These are phyloP conservation scores for Starmerella geochares DNA, from an alignment of 805 yeast genomes.

Conservation along the genomic window DNA sequence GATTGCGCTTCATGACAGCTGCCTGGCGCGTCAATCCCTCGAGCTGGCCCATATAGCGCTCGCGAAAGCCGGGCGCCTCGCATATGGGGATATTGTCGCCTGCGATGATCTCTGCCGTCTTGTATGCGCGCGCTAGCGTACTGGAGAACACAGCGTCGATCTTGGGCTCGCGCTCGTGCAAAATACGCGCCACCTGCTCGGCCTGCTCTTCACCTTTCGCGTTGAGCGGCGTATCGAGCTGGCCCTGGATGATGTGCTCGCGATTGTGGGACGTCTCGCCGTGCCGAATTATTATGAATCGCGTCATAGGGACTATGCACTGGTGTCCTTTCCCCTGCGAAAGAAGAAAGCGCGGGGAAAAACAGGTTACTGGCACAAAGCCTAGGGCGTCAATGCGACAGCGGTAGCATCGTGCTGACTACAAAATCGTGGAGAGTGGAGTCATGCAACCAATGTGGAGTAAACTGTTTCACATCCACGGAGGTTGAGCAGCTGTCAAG, in stretches of 20 bases:
- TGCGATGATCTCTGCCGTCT: conserved; percentile 23
- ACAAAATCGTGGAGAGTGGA: too few relatives aligned
- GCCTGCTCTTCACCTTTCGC: conserved; percentile 25
- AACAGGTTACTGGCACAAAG: too few relatives aligned
- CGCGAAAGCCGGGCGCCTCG: conserved; percentile 17
- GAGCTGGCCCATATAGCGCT: conserved; percentile 24
- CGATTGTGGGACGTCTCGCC: conserved; percentile 26
- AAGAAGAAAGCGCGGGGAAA: too few relatives aligned
- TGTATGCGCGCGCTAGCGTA: conserved; percentile 22
- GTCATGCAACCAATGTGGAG: too few relatives aligned
- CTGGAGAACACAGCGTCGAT: conserved; percentile 23
- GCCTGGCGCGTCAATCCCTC: conserved; percentile 21
- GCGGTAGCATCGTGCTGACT: too few relatives aligned
- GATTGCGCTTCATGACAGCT: conserved; percentile 11
- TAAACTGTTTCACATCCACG: too few relatives aligned
- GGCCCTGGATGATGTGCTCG: conserved; percentile 25
- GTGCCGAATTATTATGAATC: conserved; percentile 22
- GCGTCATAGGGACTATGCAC: too few relatives aligned
- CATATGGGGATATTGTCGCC: conserved; percentile 5
- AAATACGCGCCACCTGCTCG: conserved; percentile 8
- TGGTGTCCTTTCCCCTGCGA: too few relatives aligned
- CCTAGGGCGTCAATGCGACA: too few relatives aligned
- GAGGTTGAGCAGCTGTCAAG: too few relatives aligned
- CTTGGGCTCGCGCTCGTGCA: conserved; percentile 7
- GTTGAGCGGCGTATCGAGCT: conserved; percentile 22